phyloP scores from a whole-genome alignment of 768 basidiomycete genomes.

The Lactarius sp. region DNA sequence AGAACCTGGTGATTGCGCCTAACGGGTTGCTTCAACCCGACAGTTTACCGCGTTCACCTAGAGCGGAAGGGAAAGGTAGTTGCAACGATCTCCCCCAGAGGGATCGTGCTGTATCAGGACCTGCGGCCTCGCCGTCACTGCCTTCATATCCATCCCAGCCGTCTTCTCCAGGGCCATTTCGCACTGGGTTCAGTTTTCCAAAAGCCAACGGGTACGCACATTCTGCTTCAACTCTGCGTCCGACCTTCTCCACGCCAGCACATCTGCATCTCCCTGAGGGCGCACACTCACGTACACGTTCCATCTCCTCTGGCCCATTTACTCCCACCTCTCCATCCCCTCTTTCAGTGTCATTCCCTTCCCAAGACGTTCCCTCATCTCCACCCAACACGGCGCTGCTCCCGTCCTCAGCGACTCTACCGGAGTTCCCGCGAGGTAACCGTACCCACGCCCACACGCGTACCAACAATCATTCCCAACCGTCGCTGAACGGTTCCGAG shows the following conservation, averaged over 20 bases:
- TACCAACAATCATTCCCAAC: conserved; percentile 21
- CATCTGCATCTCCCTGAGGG: conserved; percentile 22
- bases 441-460: conserved; percentile 7
- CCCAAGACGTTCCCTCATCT: conserved; percentile 28
- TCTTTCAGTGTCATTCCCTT: conserved; percentile 39
- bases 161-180: conserved; percentile 25
- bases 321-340: conserved; percentile 49
- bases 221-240: conserved; percentile 30
- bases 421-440: conserved; percentile 11
- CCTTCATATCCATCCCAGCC: conserved; percentile 30
- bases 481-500: conserved; percentile 9
- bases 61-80: background rate
- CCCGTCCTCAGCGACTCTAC: conserved; percentile 8
- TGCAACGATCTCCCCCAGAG: conserved; percentile 13
- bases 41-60: background rate
- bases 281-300: conserved; percentile 42
- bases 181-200: conserved; percentile 37
- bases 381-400: conserved; percentile 4
- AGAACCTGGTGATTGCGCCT: conserved; percentile 23
- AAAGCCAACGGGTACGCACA: conserved; percentile 33
- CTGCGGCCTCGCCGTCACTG: conserved; percentile 22
- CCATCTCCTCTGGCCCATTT: conserved; percentile 46
- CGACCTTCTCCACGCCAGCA: conserved; percentile 30
- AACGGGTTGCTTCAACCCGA: conserved; percentile 21
- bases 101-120: conserved; percentile 20